phyloP scores from a whole-genome alignment of 805 yeast species.

The Metschnikowia drakensbergensis region DNA sequence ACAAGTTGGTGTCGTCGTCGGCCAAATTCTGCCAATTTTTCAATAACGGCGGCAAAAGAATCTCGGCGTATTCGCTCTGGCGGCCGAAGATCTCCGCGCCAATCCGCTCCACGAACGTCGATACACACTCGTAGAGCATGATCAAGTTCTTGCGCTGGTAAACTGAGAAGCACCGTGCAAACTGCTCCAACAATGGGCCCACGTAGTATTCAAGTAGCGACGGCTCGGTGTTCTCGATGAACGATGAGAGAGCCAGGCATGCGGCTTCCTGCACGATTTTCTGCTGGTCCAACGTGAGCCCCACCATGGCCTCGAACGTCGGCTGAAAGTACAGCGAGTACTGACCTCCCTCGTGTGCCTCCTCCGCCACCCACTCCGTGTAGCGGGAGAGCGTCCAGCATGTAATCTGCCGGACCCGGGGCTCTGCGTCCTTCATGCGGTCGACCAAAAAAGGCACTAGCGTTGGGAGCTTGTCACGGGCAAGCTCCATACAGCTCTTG shows the following conservation, averaged over 20 bases:
- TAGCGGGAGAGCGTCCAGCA: constrained; percentile 95
- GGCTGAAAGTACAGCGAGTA: constrained; percentile 69
- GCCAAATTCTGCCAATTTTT: constrained; percentile 70
- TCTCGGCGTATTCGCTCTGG: constrained; percentile 54
- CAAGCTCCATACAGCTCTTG: constrained; percentile 75
- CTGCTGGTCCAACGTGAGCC: constrained; percentile 73
- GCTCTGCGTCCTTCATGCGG: constrained; percentile 66
- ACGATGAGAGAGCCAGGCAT: constrained; percentile 78
- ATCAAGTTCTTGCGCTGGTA: constrained; percentile 83
- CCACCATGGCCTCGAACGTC: constrained; percentile 71
- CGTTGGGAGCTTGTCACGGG: constrained; percentile 69
- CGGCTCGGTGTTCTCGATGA: constrained; percentile 72
- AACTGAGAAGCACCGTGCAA: constrained; percentile 65
- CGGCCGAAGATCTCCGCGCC: constrained; percentile 52
- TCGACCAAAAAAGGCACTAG: constrained; percentile 83
- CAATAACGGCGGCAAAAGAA: constrained; percentile 76
- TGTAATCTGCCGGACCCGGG: constrained; percentile 86
- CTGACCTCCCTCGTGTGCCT: constrained; percentile 57
- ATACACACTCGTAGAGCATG: constrained; percentile 84
- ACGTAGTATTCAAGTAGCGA: constrained; percentile 58
- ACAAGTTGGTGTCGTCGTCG: constrained; percentile 79
- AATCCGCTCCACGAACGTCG: constrained; percentile 78
- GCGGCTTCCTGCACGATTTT: constrained; percentile 96
- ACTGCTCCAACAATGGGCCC: constrained; percentile 64
- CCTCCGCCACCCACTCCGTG: constrained; percentile 73